phyloP scores from a whole-genome alignment of 2,329 filamentous ascomycete genomes.

The Microcyclosporella mali region DNA sequence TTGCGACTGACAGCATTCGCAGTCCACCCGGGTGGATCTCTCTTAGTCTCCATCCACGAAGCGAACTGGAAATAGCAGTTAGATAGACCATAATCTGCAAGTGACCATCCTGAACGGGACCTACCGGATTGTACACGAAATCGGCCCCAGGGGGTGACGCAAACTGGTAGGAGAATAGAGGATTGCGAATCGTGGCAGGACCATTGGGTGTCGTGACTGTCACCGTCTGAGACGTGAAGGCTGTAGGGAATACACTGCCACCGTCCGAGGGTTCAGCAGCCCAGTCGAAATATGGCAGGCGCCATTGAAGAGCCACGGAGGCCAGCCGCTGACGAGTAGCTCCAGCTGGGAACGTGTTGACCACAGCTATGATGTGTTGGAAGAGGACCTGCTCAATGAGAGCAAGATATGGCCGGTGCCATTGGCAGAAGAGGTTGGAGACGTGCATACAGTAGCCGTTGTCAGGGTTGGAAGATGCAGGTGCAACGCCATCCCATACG shows the following conservation, averaged over 20 bases:
- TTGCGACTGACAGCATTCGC: slow-evolving; percentile 53
- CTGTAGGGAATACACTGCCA: slow-evolving; percentile 33
- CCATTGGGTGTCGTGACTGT: slow-evolving; percentile 31
- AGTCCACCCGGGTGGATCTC: slow-evolving; percentile 45
- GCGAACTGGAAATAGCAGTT: slow-evolving; percentile 45
- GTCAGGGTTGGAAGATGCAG: slow-evolving; percentile 46
- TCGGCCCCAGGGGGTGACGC: slow-evolving; percentile 52
- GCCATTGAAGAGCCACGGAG: slow-evolving; percentile 36
- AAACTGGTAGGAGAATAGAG: slow-evolving; percentile 32
- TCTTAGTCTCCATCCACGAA: slow-evolving; percentile 54
- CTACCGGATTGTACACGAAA: slow-evolving; percentile 55
- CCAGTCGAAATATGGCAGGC: slow-evolving; percentile 47
- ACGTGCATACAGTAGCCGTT: slow-evolving; percentile 72
- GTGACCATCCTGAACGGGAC: too few relatives aligned
- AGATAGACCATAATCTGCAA: too few relatives aligned
- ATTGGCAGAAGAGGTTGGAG: slow-evolving; percentile 68
- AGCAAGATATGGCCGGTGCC: slow-evolving; percentile 76
- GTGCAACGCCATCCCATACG: slow-evolving; percentile 50
- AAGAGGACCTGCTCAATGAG: slow-evolving; percentile 43
- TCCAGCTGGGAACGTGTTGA: slow-evolving; percentile 36
- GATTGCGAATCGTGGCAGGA: slow-evolving; percentile 29
- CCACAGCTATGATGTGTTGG: slow-evolving; percentile 36
- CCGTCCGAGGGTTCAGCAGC: slow-evolving; percentile 34
- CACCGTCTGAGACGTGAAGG: slow-evolving; percentile 36
- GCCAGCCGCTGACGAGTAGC: slow-evolving; percentile 34